These are phyloP conservation scores for Rhodotorula sp. DNA, from an alignment of 1,284 basidiomycete species.

Conservation along the genomic window DNA sequence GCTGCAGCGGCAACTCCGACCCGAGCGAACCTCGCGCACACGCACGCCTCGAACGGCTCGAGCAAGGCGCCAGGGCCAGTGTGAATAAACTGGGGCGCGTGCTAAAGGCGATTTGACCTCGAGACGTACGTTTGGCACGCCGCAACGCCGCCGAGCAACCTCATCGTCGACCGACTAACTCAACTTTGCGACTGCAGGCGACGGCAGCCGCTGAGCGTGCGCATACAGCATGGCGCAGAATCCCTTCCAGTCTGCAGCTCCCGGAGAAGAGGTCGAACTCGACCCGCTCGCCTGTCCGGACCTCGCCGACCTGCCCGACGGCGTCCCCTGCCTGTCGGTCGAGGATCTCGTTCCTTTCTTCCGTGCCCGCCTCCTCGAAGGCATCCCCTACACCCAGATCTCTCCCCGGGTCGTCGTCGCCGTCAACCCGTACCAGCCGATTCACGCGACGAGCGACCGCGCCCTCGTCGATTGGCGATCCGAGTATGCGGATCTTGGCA, in stretches of 20 bases:
- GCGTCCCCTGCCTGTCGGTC: slow-evolving; percentile 22
- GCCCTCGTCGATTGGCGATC: slow-evolving; percentile 78
- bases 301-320: slow-evolving; percentile 22
- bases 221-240: slow-evolving; percentile 3
- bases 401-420: slow-evolving; percentile 60
- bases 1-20: too few relatives aligned
- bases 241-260: neutral
- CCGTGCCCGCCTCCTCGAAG: slow-evolving; percentile 31
- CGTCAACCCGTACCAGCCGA: slow-evolving; percentile 84
- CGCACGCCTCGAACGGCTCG: too few relatives aligned
- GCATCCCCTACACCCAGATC: slow-evolving; percentile 36
- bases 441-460: slow-evolving; percentile 74
- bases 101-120: too few relatives aligned
- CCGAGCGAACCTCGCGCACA: too few relatives aligned
- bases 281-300: slow-evolving; percentile 36
- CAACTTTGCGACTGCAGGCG: neutral
- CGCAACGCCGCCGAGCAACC: neutral
- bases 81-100: too few relatives aligned
- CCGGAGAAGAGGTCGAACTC: slow-evolving; percentile 23
- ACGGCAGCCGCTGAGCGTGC: too few relatives aligned
- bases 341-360: slow-evolving; percentile 38
- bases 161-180: neutral
- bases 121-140: too few relatives aligned
- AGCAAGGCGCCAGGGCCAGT: too few relatives aligned
- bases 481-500: slow-evolving; percentile 63